Base-by-base conservation (phyloP, 225 moss, liverwort and hornwort genomes). In the Pseudoscleropodium purum region DNA sequence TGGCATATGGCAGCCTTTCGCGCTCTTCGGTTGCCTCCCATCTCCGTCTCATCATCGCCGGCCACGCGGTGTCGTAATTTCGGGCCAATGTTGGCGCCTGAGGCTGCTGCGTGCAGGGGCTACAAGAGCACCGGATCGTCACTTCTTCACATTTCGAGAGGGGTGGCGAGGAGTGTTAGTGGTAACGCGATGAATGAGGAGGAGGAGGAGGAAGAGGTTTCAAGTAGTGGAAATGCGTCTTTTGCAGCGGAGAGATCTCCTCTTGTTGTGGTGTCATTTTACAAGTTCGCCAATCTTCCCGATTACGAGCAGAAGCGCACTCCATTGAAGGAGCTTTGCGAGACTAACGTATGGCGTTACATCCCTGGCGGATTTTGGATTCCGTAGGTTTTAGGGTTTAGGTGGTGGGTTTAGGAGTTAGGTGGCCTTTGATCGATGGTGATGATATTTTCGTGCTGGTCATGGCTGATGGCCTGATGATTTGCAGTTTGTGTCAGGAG, bases 401-500 rank as follows among this genome's bases (percentile, higher is more conserved):
- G 21, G 33, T 59, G 25, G 15, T 62, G 43, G 45, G 5, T 54
- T 68, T 66, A 75, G 51, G 36, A 19, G 47, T 56, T 54, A 17
- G 66, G 33, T 59, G 18, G 19, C 15, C 33, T 81, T 60, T 24
- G 73, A 59, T 79, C 43, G 67, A 73, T 29, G 66, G 36, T 63
- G 54, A 77, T 29, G 60, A 75, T 19, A 23, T 69, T 73, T 89
- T 77, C 27, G 41, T 57, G 57, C 15, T 16, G 57, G 79, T 52
- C 70, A 84, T 81, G 84, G 86, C 91, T 88, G 85, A 92, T 86
- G 81, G 86, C 86, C 89, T 92, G 86, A 90, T 94, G 90, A 39
- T 83, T 75, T 91, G 92, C 95, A 99, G 96, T 95, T 93, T 86
- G 99, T 99, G 21, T 97, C 99, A 80, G 99, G 99, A 83, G 94